These are phyloP conservation scores for Agrostemma githago DNA, from an alignment of 148 eudicot genomes.

Conservation along the genomic window DNA sequence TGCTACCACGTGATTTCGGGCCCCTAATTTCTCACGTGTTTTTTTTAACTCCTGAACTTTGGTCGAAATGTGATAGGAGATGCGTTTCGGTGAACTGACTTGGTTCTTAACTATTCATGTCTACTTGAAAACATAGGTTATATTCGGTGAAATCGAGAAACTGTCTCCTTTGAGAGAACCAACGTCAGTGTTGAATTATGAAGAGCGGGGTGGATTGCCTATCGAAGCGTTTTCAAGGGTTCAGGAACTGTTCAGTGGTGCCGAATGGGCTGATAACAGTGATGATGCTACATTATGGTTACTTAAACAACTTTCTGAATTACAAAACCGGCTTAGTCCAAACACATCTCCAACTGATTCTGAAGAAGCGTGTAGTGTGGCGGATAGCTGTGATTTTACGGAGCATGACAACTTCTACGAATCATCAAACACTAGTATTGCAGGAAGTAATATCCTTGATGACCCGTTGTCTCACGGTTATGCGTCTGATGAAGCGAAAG, in stretches of 20 bases:
- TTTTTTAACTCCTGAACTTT: background rate
- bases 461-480: conserved; percentile 74
- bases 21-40: too few relatives aligned
- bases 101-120: conserved; percentile 17
- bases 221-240: conserved; percentile 98
- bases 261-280: conserved; percentile 78
- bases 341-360: conserved; percentile 90
- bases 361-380: conserved; percentile 86
- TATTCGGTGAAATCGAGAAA: conserved; percentile 89
- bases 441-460: conserved; percentile 47
- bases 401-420: conserved; percentile 67
- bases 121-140: conserved; percentile 45
- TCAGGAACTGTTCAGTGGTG: conserved; percentile 87
- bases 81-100: conserved; percentile 4
- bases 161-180: conserved; percentile 65
- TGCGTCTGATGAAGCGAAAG: conserved; percentile 62
- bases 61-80: background rate
- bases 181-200: conserved; percentile 68
- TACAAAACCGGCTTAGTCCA: conserved; percentile 61
- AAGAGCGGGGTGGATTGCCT: conserved; percentile 92
- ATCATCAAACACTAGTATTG: conserved; percentile 29
- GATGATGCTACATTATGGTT: conserved; percentile 97
- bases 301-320: conserved; percentile 72
- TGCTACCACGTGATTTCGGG: background rate
- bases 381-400: conserved; percentile 84